Evolutionary conservation across 495 filamentous ascomycete genomes (phyloP).

Genomic region (Penicillium chermesinum): DNA sequence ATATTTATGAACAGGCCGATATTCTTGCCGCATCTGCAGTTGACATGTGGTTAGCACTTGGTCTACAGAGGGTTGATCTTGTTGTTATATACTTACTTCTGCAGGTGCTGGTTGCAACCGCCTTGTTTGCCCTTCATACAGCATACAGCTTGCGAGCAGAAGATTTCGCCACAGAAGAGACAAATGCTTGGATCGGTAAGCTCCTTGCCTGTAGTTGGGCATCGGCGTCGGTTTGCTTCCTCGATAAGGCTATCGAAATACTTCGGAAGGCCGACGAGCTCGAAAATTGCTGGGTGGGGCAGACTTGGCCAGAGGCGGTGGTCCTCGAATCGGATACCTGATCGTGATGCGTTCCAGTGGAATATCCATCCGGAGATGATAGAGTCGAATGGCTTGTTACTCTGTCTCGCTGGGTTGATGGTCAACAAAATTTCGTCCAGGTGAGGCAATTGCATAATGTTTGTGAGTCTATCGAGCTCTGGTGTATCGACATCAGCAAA

Average conservation of each 20-base stretch:
- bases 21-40: slow-evolving; percentile 74
- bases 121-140: slow-evolving; percentile 72
- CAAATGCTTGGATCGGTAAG: slow-evolving; percentile 85
- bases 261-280: slow-evolving; percentile 86
- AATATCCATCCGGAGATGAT: slow-evolving; percentile 77
- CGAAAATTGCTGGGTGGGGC: slow-evolving; percentile 85
- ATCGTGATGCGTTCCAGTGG: slow-evolving; percentile 52
- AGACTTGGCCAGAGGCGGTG: slow-evolving; percentile 46
- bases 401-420: slow-evolving; percentile 30
- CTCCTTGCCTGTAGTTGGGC: slow-evolving; percentile 86
- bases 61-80: neutral
- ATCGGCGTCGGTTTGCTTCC: slow-evolving; percentile 77
- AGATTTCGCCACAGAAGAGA: slow-evolving; percentile 91
- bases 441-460: slow-evolving; percentile 66
- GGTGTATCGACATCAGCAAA: slow-evolving; percentile 59
- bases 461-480: slow-evolving; percentile 78
- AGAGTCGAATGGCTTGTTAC: slow-evolving; percentile 33
- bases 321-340: slow-evolving; percentile 37
- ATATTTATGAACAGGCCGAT: slow-evolving; percentile 94
- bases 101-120: slow-evolving; percentile 84
- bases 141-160: slow-evolving; percentile 90
- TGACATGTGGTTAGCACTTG: slow-evolving; percentile 9
- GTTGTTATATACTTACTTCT: slow-evolving; percentile 56
- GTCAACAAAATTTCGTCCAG: slow-evolving; percentile 71
- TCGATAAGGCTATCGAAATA: slow-evolving; percentile 91